Evolutionary conservation across 1,284 basidiomycete genomes (phyloP).

Genomic region (Ceratobasidium sp.): DNA sequence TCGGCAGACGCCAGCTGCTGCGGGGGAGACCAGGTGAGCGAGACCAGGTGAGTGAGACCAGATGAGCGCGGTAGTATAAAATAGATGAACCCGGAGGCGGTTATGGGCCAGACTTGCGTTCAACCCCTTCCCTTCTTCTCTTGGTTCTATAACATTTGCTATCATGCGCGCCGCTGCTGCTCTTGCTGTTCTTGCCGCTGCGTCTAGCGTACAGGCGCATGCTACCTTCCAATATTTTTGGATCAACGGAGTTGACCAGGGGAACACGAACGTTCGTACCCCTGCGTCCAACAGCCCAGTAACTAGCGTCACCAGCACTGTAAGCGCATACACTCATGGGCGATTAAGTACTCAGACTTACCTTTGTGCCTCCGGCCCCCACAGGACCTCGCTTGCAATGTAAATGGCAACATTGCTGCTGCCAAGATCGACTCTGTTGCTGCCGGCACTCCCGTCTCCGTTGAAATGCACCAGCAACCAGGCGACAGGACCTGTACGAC

Average conservation of each 20-base stretch:
- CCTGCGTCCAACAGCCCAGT: conserved; percentile 45
- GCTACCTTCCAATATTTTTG: conserved; percentile 49
- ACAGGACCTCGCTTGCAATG: conserved; percentile 48
- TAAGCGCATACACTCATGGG: conserved; percentile 24
- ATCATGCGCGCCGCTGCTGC: conserved; percentile 25
- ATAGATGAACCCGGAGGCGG: neutral
- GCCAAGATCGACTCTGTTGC: conserved; percentile 39
- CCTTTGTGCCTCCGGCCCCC: neutral
- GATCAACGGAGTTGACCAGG: conserved; percentile 36
- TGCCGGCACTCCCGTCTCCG: conserved; percentile 47
- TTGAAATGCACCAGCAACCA: conserved; percentile 51
- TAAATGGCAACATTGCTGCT: conserved; percentile 38
- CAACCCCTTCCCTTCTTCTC: too few species aligned
- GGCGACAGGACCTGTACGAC: conserved; percentile 47
- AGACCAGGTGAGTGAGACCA: too few species aligned
- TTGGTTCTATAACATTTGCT: neutral
- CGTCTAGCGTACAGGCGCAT: conserved; percentile 45
- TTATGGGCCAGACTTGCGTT: neutral
- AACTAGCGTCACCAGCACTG: conserved; percentile 12
- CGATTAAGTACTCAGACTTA: neutral
- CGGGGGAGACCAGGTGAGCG: neutral
- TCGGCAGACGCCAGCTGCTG: neutral
- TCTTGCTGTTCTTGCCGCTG: conserved; percentile 36
- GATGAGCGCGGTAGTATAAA: neutral
- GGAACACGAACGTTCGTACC: conserved; percentile 37